Percentiles rank a stretch among this genome's conserved stretches.
Conservation (phyloP, 352 stramenopile species). For the Phytophthora vignae region DNA sequence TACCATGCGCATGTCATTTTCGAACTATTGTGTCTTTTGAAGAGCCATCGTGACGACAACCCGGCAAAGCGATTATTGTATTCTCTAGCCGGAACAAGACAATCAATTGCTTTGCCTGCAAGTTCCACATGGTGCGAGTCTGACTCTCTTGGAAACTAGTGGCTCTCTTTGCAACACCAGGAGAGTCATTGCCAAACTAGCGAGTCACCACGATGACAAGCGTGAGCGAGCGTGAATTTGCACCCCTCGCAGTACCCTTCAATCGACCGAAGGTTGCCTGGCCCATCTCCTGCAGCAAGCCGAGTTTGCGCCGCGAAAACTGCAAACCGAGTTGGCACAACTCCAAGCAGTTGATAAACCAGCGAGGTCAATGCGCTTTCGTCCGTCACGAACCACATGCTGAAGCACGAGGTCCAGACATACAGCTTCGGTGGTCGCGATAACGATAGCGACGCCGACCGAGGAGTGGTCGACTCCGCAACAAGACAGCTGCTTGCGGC, state of each 20-base stretch:
- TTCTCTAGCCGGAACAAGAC: not conserved
- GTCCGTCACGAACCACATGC: slow-evolving; percentile 46
- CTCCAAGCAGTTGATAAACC: not conserved
- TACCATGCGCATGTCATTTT: too few relatives aligned
- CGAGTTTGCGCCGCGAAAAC: slow-evolving; percentile 25
- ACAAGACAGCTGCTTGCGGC: slow-evolving; percentile 38
- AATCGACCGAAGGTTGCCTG: not conserved
- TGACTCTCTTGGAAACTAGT: not conserved
- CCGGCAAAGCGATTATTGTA: not conserved
- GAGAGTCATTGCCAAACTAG: not conserved
- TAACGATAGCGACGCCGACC: not conserved
- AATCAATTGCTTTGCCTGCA: not conserved
- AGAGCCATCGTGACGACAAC: too few relatives aligned
- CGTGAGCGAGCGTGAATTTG: not conserved
- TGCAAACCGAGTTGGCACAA: slow-evolving; percentile 34
- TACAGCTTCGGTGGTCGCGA: slow-evolving; percentile 1
- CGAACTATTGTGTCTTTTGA: too few relatives aligned
- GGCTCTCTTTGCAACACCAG: not conserved
- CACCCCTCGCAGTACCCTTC: not conserved
- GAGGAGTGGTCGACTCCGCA: slow-evolving; percentile 16
- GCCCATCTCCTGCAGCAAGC: not conserved
- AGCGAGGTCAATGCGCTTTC: slow-evolving; percentile 44
- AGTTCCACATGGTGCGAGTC: not conserved
- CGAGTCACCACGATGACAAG: not conserved
- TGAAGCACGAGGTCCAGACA: slow-evolving; percentile 42